These are phyloP conservation scores for Apiospora kogelbergensis DNA, from an alignment of 2,329 filamentous ascomycete species.

Conservation along the genomic window DNA sequence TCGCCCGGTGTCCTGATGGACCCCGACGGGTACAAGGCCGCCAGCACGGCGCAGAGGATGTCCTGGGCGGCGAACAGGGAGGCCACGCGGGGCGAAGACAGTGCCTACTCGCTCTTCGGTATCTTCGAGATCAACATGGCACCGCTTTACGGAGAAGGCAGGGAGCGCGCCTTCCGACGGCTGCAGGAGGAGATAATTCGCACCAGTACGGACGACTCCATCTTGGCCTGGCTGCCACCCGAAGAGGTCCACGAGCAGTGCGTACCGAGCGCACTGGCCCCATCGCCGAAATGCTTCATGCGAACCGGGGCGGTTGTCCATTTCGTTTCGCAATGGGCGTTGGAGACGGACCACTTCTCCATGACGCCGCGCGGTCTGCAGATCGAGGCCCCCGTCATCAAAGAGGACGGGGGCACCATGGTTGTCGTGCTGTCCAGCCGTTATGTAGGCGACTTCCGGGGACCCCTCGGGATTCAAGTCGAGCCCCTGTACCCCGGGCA, in stretches of 20 bases:
- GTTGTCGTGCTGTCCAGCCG: not conserved
- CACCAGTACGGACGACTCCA: slow-evolving; percentile 7
- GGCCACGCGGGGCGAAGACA: slow-evolving; percentile 17
- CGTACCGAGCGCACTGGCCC: not conserved
- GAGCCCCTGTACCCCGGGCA: not conserved
- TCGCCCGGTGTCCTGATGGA: not conserved
- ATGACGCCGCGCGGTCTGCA: not conserved
- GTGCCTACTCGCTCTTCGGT: slow-evolving; percentile 19
- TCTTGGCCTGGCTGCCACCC: slow-evolving; percentile 3
- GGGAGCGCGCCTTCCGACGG: slow-evolving; percentile 16
- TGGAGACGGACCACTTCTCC: not conserved
- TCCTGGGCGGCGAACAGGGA: slow-evolving; percentile 16
- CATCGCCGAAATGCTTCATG: not conserved
- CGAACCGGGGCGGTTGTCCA: not conserved
- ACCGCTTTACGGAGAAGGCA: slow-evolving; percentile 17
- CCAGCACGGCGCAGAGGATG: slow-evolving; percentile 9
- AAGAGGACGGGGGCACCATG: not conserved
- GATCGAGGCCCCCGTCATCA: not conserved
- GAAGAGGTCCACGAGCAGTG: not conserved
- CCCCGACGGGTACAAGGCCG: not conserved
- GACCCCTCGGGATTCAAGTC: not conserved
- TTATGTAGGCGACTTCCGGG: not conserved
- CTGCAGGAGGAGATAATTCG: slow-evolving; percentile 19
- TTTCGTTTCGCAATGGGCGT: not conserved
- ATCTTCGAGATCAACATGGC: slow-evolving; percentile 20